phyloP scores from a whole-genome alignment of 352 stramenopile genomes.

The Globisporangium cederbergense region DNA sequence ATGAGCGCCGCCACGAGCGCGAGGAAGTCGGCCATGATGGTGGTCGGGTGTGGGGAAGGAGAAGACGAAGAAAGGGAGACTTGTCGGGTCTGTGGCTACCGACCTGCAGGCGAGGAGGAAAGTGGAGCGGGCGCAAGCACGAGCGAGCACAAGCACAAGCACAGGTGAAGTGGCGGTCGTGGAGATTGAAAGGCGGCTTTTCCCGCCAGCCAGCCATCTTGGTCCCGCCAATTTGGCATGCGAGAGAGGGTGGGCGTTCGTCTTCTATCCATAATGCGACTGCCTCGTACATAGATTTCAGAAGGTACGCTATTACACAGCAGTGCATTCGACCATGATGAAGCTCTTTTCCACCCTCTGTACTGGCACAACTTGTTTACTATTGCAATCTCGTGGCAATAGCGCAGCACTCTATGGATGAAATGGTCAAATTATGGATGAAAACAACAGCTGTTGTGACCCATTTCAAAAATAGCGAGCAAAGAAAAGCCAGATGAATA shows the following conservation, averaged over 20 bases:
- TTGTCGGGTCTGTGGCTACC: neutral
- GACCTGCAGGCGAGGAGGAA: conserved; percentile 4
- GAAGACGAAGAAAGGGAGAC: neutral
- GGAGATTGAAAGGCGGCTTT: conserved; percentile 3
- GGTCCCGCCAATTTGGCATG: conserved; percentile 1
- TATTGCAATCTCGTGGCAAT: neutral
- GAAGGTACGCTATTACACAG: neutral
- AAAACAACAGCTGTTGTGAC: neutral
- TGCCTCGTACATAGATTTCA: neutral
- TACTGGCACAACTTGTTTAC: neutral
- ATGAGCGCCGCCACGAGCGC: conserved; percentile 72
- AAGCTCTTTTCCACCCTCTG: neutral
- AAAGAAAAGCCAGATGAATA: neutral
- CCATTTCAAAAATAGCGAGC: neutral
- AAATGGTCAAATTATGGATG: neutral
- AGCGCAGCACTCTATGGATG: neutral
- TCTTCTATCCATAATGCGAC: neutral
- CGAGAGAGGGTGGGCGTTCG: neutral
- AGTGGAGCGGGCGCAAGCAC: neutral
- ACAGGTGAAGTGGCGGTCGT: neutral
- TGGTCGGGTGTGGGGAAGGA: neutral
- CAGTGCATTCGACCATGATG: neutral
- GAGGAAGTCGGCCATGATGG: conserved; percentile 65
- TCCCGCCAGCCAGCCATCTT: conserved; percentile 6
- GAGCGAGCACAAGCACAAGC: neutral